These are phyloP conservation scores for Globisporangium lucens DNA, from an alignment of 352 stramenopile species.

Conservation along the genomic window DNA sequence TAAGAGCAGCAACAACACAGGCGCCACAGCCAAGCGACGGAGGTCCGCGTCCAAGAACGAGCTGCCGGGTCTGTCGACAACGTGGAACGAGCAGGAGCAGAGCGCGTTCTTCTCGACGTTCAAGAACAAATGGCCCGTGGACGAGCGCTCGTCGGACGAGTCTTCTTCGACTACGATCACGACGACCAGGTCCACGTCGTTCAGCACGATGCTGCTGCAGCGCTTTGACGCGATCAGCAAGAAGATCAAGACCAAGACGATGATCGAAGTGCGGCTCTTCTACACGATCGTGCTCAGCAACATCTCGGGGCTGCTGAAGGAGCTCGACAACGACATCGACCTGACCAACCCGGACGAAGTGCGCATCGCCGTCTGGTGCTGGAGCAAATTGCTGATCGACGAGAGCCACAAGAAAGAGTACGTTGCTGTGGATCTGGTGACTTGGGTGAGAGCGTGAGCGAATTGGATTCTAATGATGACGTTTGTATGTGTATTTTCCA, in stretches of 20 bases:
- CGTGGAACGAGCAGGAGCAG: conserved; percentile 56
- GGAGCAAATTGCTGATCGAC: conserved; percentile 55
- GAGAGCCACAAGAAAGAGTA: conserved; percentile 39
- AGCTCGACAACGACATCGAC: conserved; percentile 56
- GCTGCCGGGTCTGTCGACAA: conserved; percentile 18
- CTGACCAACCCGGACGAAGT: conserved; percentile 63
- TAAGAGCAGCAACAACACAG: conserved; percentile 8
- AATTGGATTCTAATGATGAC: conserved; percentile 2
- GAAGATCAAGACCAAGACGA: conserved; percentile 57
- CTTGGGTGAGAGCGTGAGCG: background rate
- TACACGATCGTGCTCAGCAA: conserved; percentile 51
- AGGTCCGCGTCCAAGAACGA: conserved; percentile 23
- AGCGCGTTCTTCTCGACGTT: conserved; percentile 69
- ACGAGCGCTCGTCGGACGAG: conserved; percentile 9
- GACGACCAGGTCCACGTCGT: conserved; percentile 11
- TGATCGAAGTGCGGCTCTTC: conserved; percentile 57
- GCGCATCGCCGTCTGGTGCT: conserved; percentile 74
- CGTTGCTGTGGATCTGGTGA: conserved; percentile 2
- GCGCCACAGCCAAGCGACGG: conserved; percentile 7
- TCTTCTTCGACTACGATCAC: background rate
- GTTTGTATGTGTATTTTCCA: conserved; percentile 18
- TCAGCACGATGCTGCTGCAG: conserved; percentile 46
- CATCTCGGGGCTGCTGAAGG: conserved; percentile 40
- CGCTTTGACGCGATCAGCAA: conserved; percentile 62
- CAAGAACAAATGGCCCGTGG: conserved; percentile 57